Evolutionary conservation across 2,329 filamentous ascomycete genomes (phyloP), one percentile per base, ranked within the genome.

Genomic region (Sarocladiaceae sp.): DNA sequence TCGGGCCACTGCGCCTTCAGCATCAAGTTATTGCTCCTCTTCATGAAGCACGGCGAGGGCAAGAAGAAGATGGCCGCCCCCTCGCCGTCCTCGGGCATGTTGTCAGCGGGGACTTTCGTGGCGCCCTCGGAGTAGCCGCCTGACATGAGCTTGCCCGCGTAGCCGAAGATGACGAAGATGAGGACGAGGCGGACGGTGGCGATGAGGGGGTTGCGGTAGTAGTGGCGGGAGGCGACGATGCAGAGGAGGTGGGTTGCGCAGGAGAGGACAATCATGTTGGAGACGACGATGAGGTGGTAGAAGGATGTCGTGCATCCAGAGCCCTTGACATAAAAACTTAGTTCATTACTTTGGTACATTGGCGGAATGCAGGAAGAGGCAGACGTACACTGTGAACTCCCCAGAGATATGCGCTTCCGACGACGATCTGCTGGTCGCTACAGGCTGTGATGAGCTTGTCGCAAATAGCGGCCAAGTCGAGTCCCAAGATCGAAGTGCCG

Each of bases 381-480:
- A 33, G 7, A n/a, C 32, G 7, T 18, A 29, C 26, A 29, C n/a
- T 33, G 32, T 33, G 16, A 15, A 33, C 16, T 12, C 9, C 32
- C 11, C 11, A 33, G 32, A 33, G 32, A 33, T 33, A 33, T 12
- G 32, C 32, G 32, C 32, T 18, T 10, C 32, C 32, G 11, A 33
- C 32, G 11, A 33, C 32, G 16, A 33, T 33, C 32, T 33, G 32
- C 32, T 33, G 32, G 32, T 33, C 32, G 32, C 32, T 33, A 33
- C 32, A 33, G 11, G 32, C 16, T 16, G 32, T 33, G 11, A 18
- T 16, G 6, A 33, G 11, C 15, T 16, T 33, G 11, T 33, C 32
- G 32, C 32, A 33, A 18, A 33, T 15, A 12, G 11, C 32, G 10
- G 16, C 15, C 7, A 18, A 7, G 32, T 33, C 32, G 32, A 33